Evolutionary conservation across 371 early-diverging fungal species (phyloP), one percentile per base, ranked within the genome.

Genomic region (Smittium mucronatum): DNA sequence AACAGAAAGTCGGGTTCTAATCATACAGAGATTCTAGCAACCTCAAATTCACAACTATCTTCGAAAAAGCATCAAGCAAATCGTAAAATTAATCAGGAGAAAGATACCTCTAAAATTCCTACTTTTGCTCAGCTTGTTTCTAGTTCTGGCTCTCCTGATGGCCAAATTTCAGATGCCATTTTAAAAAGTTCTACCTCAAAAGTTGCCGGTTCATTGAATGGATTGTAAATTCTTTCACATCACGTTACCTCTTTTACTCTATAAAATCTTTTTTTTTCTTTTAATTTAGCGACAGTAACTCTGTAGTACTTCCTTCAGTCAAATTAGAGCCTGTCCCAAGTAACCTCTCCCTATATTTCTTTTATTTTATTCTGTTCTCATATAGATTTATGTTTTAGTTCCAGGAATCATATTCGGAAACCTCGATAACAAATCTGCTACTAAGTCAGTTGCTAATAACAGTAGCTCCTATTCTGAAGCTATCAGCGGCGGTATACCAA

Each of bases 401-500:
- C 64, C 64, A 21, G 67, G 67, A 67, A 36, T 67, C 25, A 2
- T 16, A 28, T 67, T 67, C 47, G 67, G 67, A 33, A 67, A 36
- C 2, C 17, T 35, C 26, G 67, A 36, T 17, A 47, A 47, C 21
- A 47, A 5, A 21, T 11, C 5, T 11, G 21, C 21, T 47, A 5
- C 28, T 36, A 36, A 36, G 47, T 30, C 57, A 15, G 16, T 16
- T 47, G 30, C 30, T 28, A 5, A 34, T 36, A 26, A 34, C 1
- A 36, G 36, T 28, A 36, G 17, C 16, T 47, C 31, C 2, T 16
- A 26, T 8, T 15, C 17, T 17, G 36, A 57, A 67, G 15, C 30
- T 47, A 36, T 15, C 30, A 69, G 69, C 29, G 69, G 69, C n/a
- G 69, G 58, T 15, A 57, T 69, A 1, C 69, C 69, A 69, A 11